Percentiles rank a stretch among this genome's conserved stretches.
Evolutionary conservation across 495 filamentous ascomycete species (phyloP).

Genomic region (Xylaria grammica): DNA sequence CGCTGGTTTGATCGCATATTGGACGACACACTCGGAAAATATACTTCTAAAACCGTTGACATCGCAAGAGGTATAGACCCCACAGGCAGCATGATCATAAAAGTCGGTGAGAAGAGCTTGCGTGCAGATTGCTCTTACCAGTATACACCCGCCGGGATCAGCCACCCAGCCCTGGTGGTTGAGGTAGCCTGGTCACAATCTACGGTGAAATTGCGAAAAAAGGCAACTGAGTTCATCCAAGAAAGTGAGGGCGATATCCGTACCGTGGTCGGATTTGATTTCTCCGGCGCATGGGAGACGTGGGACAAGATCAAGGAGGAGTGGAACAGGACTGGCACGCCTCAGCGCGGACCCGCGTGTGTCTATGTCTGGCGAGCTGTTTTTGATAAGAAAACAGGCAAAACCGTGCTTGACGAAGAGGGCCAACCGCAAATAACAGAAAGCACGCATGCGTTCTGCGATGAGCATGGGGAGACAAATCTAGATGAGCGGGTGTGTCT

Average conservation of each 20-base stretch:
- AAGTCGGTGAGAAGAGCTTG: background rate
- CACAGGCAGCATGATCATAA: background rate
- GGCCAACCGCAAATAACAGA: slow-evolving; percentile 3
- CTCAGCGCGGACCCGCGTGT: background rate
- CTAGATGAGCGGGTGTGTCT: background rate
- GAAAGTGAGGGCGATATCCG: background rate
- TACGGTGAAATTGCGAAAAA: background rate
- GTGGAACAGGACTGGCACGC: background rate
- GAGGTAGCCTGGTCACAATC: background rate
- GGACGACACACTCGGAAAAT: background rate
- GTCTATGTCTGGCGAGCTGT: slow-evolving; percentile 7
- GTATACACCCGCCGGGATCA: background rate
- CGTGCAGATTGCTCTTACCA: slow-evolving; percentile 5
- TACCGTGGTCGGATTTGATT: slow-evolving; percentile 1
- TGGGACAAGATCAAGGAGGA: slow-evolving; percentile 3
- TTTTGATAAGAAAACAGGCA: slow-evolving; percentile 1
- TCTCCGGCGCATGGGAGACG: background rate
- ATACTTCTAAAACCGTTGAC: background rate
- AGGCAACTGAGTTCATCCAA: background rate
- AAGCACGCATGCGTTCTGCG: background rate
- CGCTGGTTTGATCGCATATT: background rate
- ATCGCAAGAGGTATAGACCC: background rate
- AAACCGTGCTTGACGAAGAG: background rate
- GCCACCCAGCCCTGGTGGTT: background rate
- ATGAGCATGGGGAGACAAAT: background rate